phyloP scores from a whole-genome alignment of 805 yeast species.

The Yarrowia deformans region DNA sequence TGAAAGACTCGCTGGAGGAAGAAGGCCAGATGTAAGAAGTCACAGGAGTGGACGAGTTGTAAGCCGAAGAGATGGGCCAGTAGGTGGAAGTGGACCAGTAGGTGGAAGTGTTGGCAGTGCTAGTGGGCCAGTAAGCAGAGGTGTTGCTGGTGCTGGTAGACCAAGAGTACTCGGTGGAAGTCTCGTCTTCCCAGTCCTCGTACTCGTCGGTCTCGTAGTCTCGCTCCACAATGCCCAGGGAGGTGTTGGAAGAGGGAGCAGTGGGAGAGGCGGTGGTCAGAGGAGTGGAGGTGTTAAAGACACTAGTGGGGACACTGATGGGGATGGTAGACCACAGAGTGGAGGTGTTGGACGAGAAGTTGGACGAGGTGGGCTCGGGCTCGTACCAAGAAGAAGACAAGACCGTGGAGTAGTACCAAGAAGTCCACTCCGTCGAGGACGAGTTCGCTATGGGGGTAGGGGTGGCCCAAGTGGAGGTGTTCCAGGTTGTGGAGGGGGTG shows the following conservation, averaged over 20 bases:
- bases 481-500: neutral
- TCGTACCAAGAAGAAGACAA: conserved; percentile 8
- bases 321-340: conserved; percentile 14
- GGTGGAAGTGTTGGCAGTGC: neutral
- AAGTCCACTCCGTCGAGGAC: conserved; percentile 4
- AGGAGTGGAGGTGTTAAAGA: conserved; percentile 21
- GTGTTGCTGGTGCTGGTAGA: neutral
- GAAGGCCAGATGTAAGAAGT: conserved; percentile 27
- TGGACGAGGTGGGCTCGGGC: neutral
- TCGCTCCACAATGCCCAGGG: conserved; percentile 6
- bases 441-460: conserved; percentile 2
- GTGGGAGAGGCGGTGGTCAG: conserved; percentile 17
- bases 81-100: neutral
- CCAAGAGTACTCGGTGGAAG: conserved; percentile 10
- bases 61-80: neutral
- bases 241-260: conserved; percentile 1
- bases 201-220: conserved; percentile 17
- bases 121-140: neutral
- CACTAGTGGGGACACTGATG: conserved; percentile 24
- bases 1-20: neutral
- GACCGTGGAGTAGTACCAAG: conserved; percentile 3
- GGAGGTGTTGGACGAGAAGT: neutral
- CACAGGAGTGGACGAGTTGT: conserved; percentile 22
- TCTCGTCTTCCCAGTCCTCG: neutral
- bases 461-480: conserved; percentile 4